These are phyloP conservation scores for Gossypioides kirkii DNA, from an alignment of 345 rosid genomes.

Conservation along the genomic window DNA sequence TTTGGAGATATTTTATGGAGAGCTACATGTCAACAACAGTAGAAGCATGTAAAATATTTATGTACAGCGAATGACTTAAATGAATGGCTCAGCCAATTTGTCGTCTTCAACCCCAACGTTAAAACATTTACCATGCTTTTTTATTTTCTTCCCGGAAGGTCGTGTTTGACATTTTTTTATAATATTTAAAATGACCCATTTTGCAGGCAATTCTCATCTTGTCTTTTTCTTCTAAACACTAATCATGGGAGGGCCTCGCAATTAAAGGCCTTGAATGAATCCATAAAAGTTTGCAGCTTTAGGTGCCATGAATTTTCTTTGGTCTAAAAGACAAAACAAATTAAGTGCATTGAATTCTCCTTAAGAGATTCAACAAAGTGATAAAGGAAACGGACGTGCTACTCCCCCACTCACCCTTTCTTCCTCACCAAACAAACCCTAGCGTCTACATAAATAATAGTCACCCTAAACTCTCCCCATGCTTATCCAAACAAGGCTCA, in stretches of 20 bases:
- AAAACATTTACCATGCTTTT: background rate
- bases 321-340: constrained; percentile 18
- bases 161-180: background rate
- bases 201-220: constrained; percentile 3
- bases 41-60: constrained; percentile 4
- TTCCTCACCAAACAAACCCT: constrained; percentile 22
- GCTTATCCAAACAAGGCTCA: background rate
- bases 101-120: background rate
- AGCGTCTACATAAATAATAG: background rate
- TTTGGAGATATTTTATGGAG: constrained; percentile 22
- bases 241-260: constrained; percentile 35
- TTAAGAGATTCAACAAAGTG: constrained; percentile 22
- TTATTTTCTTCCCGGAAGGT: background rate
- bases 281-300: constrained; percentile 31
- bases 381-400: constrained; percentile 20
- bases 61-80: background rate
- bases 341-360: constrained; percentile 45
- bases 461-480: background rate
- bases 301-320: constrained; percentile 34
- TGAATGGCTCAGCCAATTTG: constrained; percentile 4
- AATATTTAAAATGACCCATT: background rate
- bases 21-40: constrained; percentile 12
- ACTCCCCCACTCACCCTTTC: constrained; percentile 15
- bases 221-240: background rate
- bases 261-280: constrained; percentile 38